phyloP scores from a whole-genome alignment of 306 rosid species.

The Prinsepia uniflora region DNA sequence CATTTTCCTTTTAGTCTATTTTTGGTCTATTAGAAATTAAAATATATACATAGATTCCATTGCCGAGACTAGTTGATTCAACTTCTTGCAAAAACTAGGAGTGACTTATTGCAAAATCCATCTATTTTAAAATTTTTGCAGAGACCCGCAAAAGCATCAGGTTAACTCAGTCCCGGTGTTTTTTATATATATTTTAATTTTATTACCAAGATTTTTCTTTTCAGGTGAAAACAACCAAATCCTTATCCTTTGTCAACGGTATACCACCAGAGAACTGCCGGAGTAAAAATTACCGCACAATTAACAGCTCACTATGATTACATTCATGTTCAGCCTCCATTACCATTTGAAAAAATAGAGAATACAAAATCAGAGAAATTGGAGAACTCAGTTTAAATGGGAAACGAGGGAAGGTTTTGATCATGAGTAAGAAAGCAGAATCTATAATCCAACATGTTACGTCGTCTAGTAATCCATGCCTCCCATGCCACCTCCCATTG shows the following conservation, averaged over 20 bases:
- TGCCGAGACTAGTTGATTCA: no score
- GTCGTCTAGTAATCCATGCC: conserved; percentile 36
- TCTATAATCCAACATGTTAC: neutral
- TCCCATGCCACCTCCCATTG: conserved; percentile 46
- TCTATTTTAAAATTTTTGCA: neutral
- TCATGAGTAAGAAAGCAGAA: neutral
- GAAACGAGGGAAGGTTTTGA: neutral
- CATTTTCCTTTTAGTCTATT: no score
- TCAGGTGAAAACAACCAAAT: neutral
- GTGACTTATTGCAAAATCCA: no score
- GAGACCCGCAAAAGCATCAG: neutral
- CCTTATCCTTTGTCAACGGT: neutral
- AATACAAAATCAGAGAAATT: neutral
- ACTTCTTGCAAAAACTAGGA: no score
- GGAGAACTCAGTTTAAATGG: neutral
- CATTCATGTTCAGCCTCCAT: conserved; percentile 22
- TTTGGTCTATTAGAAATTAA: no score
- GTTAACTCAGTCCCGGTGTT: neutral
- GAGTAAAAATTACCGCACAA: neutral
- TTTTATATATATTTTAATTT: neutral
- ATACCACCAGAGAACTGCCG: neutral
- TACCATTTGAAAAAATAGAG: neutral
- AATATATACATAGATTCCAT: no score
- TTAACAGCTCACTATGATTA: conserved; percentile 13
- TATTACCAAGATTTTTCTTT: neutral